phyloP scores from a whole-genome alignment of 1,139 yeast genomes.

The Ogataea hybrid region DNA sequence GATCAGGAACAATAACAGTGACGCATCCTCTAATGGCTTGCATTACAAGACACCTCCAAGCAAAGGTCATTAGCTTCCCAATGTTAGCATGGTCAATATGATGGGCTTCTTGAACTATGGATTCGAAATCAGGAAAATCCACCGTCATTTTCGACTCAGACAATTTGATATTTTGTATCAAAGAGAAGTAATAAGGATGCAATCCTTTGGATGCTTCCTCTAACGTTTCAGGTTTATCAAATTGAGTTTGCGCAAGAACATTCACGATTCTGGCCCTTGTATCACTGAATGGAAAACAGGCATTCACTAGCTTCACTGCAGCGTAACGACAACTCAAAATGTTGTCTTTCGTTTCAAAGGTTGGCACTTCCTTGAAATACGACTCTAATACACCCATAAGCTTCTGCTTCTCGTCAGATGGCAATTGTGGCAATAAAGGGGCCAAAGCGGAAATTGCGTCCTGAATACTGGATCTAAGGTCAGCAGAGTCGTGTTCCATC shows the following conservation, averaged over 20 bases:
- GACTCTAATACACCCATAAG: conserved; percentile 46
- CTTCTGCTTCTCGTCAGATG: conserved; percentile 37
- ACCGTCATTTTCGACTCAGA: not conserved
- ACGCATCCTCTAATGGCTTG: conserved; percentile 50
- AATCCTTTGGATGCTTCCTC: conserved; percentile 86
- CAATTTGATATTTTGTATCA: conserved; percentile 37
- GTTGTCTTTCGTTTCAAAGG: conserved; percentile 1
- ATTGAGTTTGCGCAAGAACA: conserved; percentile 52
- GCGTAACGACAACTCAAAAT: conserved; percentile 49
- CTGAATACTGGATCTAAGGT: conserved; percentile 66
- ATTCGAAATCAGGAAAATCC: conserved; percentile 8
- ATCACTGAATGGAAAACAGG: conserved; percentile 67
- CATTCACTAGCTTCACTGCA: conserved; percentile 64
- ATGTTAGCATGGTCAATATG: conserved; percentile 29
- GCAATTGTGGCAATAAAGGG: conserved; percentile 44
- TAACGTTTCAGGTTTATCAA: conserved; percentile 60
- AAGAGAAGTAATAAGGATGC: conserved; percentile 69
- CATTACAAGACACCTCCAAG: conserved; percentile 59
- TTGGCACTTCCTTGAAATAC: conserved; percentile 29
- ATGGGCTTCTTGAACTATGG: conserved; percentile 26
- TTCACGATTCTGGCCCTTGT: conserved; percentile 68
- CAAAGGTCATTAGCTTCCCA: conserved; percentile 47
- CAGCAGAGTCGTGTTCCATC: conserved; percentile 61
- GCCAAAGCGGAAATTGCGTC: conserved; percentile 66
- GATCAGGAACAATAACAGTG: conserved; percentile 65